These are phyloP conservation scores for Hansenula anomala DNA, from an alignment of 1,139 yeast genomes.

Conservation along the genomic window DNA sequence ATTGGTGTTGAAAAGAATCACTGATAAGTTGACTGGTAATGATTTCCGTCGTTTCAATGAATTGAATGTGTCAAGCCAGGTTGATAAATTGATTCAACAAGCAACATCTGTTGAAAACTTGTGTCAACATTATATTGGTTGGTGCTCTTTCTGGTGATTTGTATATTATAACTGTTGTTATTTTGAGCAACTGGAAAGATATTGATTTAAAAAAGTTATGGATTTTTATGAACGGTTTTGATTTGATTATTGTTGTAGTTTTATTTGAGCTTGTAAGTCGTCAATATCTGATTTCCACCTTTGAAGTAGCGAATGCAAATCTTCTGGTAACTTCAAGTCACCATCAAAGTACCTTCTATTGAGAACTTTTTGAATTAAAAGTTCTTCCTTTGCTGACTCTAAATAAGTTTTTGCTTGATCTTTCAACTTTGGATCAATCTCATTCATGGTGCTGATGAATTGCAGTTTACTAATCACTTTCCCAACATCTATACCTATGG, in stretches of 20 bases:
- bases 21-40: conserved; percentile 90
- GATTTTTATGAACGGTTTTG: no score
- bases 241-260: neutral
- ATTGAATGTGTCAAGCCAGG: conserved; percentile 83
- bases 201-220: neutral
- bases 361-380: conserved; percentile 48
- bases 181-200: no score
- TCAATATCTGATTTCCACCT: conserved; percentile 30
- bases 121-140: conserved; percentile 96
- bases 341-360: conserved; percentile 45
- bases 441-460: conserved; percentile 17
- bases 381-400: conserved; percentile 40
- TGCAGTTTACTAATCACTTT: conserved; percentile 48
- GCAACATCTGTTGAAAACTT: conserved; percentile 95
- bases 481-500: conserved; percentile 65
- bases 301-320: conserved; percentile 32
- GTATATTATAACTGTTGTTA: neutral
- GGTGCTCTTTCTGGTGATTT: conserved; percentile 95
- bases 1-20: conserved; percentile 81
- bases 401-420: conserved; percentile 20
- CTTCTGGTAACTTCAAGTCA: conserved; percentile 35
- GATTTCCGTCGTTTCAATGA: conserved; percentile 74
- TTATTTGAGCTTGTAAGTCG: neutral
- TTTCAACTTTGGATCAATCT: conserved; percentile 18
- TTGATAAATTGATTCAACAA: conserved; percentile 88